Evolutionary conservation across 2,329 filamentous ascomycete genomes (phyloP).

Genomic region (Colletotrichum gigasporum): DNA sequence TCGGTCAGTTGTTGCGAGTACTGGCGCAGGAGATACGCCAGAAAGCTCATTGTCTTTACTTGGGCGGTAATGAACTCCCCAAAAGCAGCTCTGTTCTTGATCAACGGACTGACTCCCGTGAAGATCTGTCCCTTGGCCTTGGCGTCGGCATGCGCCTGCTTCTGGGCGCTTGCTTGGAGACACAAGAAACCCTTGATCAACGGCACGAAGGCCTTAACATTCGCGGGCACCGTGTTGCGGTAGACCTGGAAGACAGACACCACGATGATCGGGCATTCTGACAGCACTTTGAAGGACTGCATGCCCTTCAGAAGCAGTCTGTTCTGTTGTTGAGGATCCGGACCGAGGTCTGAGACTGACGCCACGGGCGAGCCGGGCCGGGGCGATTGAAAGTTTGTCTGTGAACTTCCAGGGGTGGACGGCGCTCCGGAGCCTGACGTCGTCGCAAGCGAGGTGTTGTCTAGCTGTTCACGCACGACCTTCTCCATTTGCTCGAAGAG

Average conservation of each 20-base stretch:
- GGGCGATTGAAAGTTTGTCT: conserved; percentile 84
- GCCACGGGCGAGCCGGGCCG: conserved; percentile 90
- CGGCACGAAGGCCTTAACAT: conserved; percentile 92
- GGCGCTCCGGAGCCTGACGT: conserved; percentile 66
- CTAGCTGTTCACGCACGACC: conserved; percentile 94
- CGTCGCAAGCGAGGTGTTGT: conserved; percentile 71
- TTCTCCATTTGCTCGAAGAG: conserved; percentile 96
- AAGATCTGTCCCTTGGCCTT: conserved; percentile 83
- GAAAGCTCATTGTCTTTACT: conserved; percentile 98
- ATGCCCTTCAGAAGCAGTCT: conserved; percentile 89
- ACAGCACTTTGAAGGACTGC: conserved; percentile 98
- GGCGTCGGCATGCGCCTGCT: conserved; percentile 89
- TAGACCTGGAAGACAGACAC: conserved; percentile 98
- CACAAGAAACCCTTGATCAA: conserved; percentile 90
- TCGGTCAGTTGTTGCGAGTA: conserved; percentile 89
- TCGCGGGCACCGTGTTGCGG: conserved; percentile 78
- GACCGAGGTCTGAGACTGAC: conserved; percentile 81
- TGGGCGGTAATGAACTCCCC: conserved; percentile 98
- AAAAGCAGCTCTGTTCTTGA: conserved; percentile 93
- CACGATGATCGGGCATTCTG: conserved; percentile 98
- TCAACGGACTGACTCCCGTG: conserved; percentile 90
- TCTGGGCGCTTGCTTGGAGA: conserved; percentile 91
- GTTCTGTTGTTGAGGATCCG: conserved; percentile 82
- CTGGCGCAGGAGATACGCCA: conserved; percentile 90
- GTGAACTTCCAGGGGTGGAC: conserved; percentile 72